Base-by-base conservation (phyloP, 2,329 filamentous ascomycete species). In the Nothophaeocryptopus gaeumannii region DNA sequence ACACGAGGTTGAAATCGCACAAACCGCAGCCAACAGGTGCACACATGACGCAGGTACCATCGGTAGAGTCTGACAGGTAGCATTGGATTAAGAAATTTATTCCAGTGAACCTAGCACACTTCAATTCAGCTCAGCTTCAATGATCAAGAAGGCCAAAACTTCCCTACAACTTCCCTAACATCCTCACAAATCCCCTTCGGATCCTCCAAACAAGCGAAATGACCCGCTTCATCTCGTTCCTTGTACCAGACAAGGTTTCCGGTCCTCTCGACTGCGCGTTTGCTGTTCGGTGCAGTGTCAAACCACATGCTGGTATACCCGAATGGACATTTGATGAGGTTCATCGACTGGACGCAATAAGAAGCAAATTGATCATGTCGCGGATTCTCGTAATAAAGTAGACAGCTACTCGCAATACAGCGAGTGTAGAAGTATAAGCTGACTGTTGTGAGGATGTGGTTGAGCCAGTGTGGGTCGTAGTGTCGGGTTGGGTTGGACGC, bases 341-440 rank as follows among this genome's bases (percentile, higher is more conserved):
- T 72, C 50, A 69, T 64, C n/a, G 58, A 55, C 49, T 63, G 57
- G 32, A 63, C 62, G 41, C 68, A 65, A 44, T 67, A 71, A 14
- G 63, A 62, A 1, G 67, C 68, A 47, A 71, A 72, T 30, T 66
- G 61, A 42, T 71, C 65, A 46, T 72, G 68, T 9, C 66, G 57
- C 1, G 68, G 63, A 39, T 72, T 72, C 40, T 71, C 67, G 54
- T 68, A 72, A 50, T 72, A 72, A 45, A 63, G 64, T 47, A 72
- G 49, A 56, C 64, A 68, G 9, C 60, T 66, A 2, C 67, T 67
- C 61, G 68, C 67, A 51, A 72, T 67, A 47, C 64, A 67, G 26
- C 64, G 59, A 5, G 68, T 69, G 51, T 71, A 68, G 54, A 70
- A 72, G 51, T 72, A 73, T 39, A 72, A 42, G 14, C 47, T 69